These are phyloP conservation scores for Primulina huaijiensis DNA, from an alignment of 257 asterid species.

Conservation along the genomic window DNA sequence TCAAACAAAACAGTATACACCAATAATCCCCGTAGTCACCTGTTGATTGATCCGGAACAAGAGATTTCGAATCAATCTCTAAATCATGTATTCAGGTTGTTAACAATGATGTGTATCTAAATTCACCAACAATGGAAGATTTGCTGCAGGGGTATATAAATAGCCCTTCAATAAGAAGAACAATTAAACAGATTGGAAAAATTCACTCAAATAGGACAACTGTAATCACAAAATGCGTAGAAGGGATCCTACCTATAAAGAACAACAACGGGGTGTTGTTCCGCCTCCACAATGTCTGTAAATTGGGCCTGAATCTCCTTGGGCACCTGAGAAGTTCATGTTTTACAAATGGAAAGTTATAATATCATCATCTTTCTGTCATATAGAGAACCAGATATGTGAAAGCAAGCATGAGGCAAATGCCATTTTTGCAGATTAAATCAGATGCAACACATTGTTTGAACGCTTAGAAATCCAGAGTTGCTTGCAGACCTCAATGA, in stretches of 20 bases:
- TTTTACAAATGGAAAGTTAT: constrained; percentile 9
- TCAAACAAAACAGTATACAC: no score
- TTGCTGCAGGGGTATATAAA: background rate
- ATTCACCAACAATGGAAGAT: constrained; percentile 4
- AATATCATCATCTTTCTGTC: constrained; percentile 16
- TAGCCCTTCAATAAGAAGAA: constrained; percentile 6
- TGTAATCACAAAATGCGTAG: constrained; percentile 8
- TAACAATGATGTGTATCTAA: constrained; percentile 8
- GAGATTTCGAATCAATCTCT: no score
- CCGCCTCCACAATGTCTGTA: constrained; percentile 54
- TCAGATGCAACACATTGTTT: background rate
- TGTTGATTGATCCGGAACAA: no score
- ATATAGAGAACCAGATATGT: constrained; percentile 21
- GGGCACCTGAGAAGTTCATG: constrained; percentile 59
- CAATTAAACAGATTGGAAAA: constrained; percentile 15
- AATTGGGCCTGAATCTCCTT: constrained; percentile 58
- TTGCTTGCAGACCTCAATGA: background rate
- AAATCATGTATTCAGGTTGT: constrained; percentile 6
- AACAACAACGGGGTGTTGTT: constrained; percentile 78
- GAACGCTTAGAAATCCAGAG: background rate
- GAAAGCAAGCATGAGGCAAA: constrained; percentile 3
- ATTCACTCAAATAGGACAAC: background rate
- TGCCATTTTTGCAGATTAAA: background rate
- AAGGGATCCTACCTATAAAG: constrained; percentile 64
- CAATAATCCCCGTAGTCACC: no score